Evolutionary conservation across 345 rosid genomes (phyloP).

Genomic region (Punica granatum): DNA sequence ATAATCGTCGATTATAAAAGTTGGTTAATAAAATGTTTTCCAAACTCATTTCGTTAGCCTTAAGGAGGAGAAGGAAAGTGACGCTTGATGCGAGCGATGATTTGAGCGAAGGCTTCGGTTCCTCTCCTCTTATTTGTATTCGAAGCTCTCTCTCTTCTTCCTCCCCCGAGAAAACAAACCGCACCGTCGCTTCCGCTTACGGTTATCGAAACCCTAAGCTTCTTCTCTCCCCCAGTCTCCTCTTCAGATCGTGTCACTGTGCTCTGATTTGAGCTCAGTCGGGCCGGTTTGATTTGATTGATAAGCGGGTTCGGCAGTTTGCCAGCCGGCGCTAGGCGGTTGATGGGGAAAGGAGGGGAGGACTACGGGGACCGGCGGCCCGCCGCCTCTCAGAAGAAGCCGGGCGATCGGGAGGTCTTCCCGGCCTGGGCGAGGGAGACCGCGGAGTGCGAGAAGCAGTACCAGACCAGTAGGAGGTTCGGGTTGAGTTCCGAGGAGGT

Average conservation of each 20-base stretch:
- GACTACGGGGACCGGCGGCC: constrained; percentile 18
- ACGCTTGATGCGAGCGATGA: neutral
- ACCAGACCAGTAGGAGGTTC: constrained; percentile 19
- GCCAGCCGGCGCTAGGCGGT: neutral
- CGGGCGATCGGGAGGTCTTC: constrained; percentile 13
- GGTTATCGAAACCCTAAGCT: neutral
- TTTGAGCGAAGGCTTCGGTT: neutral
- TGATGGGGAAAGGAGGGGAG: constrained; percentile 57
- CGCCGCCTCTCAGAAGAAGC: neutral
- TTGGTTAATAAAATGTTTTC: no score
- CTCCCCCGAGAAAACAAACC: neutral
- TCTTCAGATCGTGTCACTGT: neutral
- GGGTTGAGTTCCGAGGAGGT: constrained; percentile 35
- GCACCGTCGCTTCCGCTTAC: neutral
- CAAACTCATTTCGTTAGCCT: no score
- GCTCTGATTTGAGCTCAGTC: neutral
- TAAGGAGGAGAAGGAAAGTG: neutral
- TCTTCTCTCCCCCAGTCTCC: neutral
- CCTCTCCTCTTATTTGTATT: no score
- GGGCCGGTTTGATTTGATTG: neutral
- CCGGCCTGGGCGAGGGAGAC: constrained; percentile 54
- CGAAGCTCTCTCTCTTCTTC: neutral
- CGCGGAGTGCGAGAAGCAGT: constrained; percentile 43
- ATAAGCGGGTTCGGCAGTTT: neutral
- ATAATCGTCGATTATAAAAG: no score